Evolutionary conservation across 2,329 filamentous ascomycete genomes (phyloP).

Genomic region (Talaromyces pinophilus): DNA sequence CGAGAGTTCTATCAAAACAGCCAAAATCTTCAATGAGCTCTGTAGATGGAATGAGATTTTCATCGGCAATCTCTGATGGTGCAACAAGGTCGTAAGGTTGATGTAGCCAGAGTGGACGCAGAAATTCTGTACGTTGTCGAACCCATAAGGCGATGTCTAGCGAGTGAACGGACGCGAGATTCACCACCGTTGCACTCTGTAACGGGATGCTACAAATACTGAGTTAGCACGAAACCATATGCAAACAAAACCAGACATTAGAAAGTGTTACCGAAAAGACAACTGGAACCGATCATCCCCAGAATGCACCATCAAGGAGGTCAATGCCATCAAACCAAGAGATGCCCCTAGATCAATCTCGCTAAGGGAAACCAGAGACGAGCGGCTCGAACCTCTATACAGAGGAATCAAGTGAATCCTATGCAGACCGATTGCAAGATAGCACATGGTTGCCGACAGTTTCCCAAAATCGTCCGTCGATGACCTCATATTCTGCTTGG

Average conservation of each 20-base stretch:
- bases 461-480: conserved; percentile 69
- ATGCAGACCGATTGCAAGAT: conserved; percentile 68
- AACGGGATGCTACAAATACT: conserved; percentile 51
- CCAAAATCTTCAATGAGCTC: conserved; percentile 60
- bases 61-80: conserved; percentile 57
- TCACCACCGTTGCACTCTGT: conserved; percentile 56
- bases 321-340: conserved; percentile 65
- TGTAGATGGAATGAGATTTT: conserved; percentile 50
- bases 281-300: conserved; percentile 68
- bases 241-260: conserved; percentile 23
- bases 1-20: conserved; percentile 66
- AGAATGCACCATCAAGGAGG: conserved; percentile 60
- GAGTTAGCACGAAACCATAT: conserved; percentile 12
- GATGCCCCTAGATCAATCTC: conserved; percentile 56
- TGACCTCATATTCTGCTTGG: conserved; percentile 57
- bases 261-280: conserved; percentile 55
- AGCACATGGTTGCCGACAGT: conserved; percentile 64
- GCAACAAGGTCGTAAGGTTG: conserved; percentile 64
- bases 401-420: conserved; percentile 69
- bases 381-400: conserved; percentile 57
- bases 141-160: conserved; percentile 65
- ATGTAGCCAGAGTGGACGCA: conserved; percentile 66
- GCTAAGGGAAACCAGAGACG: conserved; percentile 56
- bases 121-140: conserved; percentile 60
- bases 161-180: conserved; percentile 65